Evolutionary conservation across 257 asterid species (phyloP).

Genomic region (Petunia secreta): DNA sequence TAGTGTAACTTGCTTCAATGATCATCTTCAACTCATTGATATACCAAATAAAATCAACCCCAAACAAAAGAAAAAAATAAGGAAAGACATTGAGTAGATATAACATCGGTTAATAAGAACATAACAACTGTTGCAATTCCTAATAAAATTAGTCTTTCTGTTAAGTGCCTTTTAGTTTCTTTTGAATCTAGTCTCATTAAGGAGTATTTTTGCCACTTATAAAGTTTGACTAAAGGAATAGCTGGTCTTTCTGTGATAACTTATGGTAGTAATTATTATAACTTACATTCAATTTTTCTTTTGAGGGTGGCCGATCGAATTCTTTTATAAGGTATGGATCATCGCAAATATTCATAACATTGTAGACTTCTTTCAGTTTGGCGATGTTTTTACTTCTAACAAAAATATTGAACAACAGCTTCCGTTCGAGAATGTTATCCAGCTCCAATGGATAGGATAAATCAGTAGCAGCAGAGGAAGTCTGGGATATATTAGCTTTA

Average conservation of each 20-base stretch:
- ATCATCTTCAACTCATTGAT: not conserved
- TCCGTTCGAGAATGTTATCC: too few species aligned
- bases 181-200: not conserved
- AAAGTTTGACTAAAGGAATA: slow-evolving; percentile 6
- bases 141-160: not conserved
- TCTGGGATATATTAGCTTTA: too few species aligned
- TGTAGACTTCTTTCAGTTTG: too few species aligned
- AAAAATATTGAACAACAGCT: too few species aligned
- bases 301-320: too few species aligned
- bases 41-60: not conserved
- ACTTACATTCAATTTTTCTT: too few species aligned
- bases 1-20: not conserved
- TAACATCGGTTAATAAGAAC: not conserved
- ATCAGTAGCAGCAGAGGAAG: too few species aligned
- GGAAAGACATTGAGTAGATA: not conserved
- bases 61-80: not conserved
- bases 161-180: not conserved
- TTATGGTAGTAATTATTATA: too few species aligned
- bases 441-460: too few species aligned
- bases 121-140: not conserved
- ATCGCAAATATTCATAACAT: too few species aligned
- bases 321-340: too few species aligned
- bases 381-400: too few species aligned
- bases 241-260: not conserved
- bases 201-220: not conserved